Evolutionary conservation across 257 asterid species (phyloP).

Genomic region (Buddleja alternifolia): DNA sequence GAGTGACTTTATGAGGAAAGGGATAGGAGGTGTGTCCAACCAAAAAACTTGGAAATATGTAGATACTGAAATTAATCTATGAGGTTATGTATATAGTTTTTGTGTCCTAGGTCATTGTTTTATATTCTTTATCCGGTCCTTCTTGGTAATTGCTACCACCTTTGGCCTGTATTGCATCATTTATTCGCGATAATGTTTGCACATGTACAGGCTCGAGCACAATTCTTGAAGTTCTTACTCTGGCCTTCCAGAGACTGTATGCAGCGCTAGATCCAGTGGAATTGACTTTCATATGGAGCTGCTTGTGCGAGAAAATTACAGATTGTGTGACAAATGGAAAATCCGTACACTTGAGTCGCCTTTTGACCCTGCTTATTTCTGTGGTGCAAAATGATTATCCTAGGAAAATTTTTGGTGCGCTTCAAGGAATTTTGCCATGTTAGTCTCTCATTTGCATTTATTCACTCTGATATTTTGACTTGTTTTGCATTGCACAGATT

Average conservation of each 20-base stretch:
- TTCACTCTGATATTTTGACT: constrained; percentile 26
- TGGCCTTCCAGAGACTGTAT: constrained; percentile 64
- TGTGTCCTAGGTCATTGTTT: constrained; percentile 9
- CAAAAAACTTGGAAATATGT: background rate
- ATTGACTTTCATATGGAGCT: constrained; percentile 52
- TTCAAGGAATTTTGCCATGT: constrained; percentile 16
- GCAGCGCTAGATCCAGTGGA: constrained; percentile 60
- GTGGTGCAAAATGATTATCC: constrained; percentile 50
- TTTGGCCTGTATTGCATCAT: background rate
- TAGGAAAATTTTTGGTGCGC: constrained; percentile 68
- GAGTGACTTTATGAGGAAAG: background rate
- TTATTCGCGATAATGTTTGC: constrained; percentile 22
- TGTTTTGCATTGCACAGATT: constrained; percentile 49
- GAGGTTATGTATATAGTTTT: constrained; percentile 5
- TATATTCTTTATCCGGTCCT: constrained; percentile 2
- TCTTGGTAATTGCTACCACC: constrained; percentile 15
- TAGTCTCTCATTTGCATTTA: constrained; percentile 14
- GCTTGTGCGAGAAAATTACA: constrained; percentile 54
- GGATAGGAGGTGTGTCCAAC: background rate
- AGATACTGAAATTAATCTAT: constrained; percentile 4
- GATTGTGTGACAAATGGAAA: constrained; percentile 46
- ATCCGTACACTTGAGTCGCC: constrained; percentile 51
- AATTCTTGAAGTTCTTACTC: constrained; percentile 62
- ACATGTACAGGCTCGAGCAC: constrained; percentile 52
- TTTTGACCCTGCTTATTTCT: constrained; percentile 66